phyloP scores from a whole-genome alignment of 2,329 filamentous ascomycete species.

The Ophiostoma sp. region DNA sequence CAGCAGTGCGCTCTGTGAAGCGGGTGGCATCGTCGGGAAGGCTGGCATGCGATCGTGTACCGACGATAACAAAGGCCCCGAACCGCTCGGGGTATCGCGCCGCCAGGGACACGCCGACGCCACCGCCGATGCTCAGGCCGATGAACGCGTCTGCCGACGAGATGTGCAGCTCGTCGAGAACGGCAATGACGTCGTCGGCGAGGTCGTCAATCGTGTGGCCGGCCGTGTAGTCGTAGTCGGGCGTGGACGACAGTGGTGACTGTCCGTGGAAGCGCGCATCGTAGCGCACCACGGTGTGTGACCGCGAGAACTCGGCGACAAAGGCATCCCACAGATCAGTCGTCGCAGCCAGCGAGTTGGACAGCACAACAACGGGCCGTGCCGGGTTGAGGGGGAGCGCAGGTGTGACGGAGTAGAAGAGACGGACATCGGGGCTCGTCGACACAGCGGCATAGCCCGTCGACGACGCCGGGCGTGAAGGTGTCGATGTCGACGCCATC shows the following conservation, averaged over 20 bases:
- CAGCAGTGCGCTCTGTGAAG: slow-evolving; percentile 11
- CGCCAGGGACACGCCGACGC: slow-evolving; percentile 20
- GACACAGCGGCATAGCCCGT: slow-evolving; percentile 20
- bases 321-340: slow-evolving; percentile 19
- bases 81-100: slow-evolving; percentile 19
- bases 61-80: slow-evolving; percentile 17
- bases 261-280: slow-evolving; percentile 20
- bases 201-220: slow-evolving; percentile 18
- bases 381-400: slow-evolving; percentile 17
- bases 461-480: slow-evolving; percentile 47
- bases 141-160: slow-evolving; percentile 1
- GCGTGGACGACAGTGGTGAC: slow-evolving; percentile 18
- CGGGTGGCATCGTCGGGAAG: background rate
- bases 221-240: background rate
- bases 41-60: slow-evolving; percentile 13
- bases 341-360: slow-evolving; percentile 16
- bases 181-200: slow-evolving; percentile 18
- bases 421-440: slow-evolving; percentile 17
- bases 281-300: slow-evolving; percentile 22
- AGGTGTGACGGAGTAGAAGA: slow-evolving; percentile 20
- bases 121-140: slow-evolving; percentile 21
- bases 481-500: background rate
- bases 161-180: slow-evolving; percentile 10
- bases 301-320: slow-evolving; percentile 17
- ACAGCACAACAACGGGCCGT: slow-evolving; percentile 15